These are phyloP conservation scores for Beauveria brongniartii DNA, from an alignment of 2,329 filamentous ascomycete genomes.

Conservation along the genomic window DNA sequence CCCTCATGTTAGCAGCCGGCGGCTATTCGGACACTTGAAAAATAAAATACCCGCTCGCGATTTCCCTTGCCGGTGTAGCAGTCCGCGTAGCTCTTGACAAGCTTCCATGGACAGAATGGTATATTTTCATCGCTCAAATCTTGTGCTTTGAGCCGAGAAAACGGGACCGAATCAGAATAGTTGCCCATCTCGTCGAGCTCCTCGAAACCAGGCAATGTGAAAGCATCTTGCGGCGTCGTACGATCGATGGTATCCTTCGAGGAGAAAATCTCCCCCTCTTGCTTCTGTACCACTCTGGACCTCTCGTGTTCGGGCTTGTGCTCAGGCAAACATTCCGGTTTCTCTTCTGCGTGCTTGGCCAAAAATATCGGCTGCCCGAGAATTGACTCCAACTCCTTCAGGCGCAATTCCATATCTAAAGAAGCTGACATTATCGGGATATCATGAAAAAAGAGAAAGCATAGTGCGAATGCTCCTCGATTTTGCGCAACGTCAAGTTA, in stretches of 20 bases:
- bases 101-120: conserved; percentile 41
- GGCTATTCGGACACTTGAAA: background rate
- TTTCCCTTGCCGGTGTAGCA: conserved; percentile 49
- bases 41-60: conserved; percentile 34
- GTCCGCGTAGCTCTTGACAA: conserved; percentile 50
- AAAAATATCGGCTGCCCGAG: conserved; percentile 1
- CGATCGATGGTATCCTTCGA: background rate
- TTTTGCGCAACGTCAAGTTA: background rate
- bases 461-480: too few relatives aligned
- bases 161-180: background rate
- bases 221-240: background rate
- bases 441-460: background rate
- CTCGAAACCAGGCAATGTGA: background rate
- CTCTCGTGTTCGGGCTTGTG: background rate
- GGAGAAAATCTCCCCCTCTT: background rate
- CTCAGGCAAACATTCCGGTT: background rate
- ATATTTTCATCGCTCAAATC: conserved; percentile 15
- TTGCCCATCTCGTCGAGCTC: conserved; percentile 1
- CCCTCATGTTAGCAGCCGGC: conserved; percentile 8
- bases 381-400: conserved; percentile 4
- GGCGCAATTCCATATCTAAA: background rate
- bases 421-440: background rate
- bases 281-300: background rate
- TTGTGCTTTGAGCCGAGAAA: background rate
- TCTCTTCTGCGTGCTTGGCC: background rate